These are phyloP conservation scores for Dacryopinax spathularia DNA, from an alignment of 768 basidiomycete species.

Conservation along the genomic window DNA sequence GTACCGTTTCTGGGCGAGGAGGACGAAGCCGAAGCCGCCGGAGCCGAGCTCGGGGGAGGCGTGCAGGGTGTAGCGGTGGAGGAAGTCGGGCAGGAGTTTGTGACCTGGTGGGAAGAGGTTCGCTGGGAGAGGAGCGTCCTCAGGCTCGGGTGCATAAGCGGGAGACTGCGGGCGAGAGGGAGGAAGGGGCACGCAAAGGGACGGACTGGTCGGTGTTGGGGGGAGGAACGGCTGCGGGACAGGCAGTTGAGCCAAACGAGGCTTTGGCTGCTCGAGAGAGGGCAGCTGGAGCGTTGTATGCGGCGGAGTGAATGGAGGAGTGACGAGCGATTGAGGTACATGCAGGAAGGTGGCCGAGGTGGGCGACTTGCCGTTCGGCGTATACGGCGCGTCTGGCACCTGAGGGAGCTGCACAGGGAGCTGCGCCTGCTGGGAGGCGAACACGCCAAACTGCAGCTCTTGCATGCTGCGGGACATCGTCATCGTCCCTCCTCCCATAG, in stretches of 20 bases:
- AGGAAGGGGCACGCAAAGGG: not conserved
- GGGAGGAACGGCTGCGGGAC: not conserved
- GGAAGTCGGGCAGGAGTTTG: constrained; percentile 45
- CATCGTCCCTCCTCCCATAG: not conserved
- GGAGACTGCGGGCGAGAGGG: not conserved
- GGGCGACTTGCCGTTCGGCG: not conserved
- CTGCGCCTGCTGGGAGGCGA: not conserved
- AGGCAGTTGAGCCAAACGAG: not conserved
- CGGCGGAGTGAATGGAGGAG: not conserved
- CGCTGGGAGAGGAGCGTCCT: not conserved
- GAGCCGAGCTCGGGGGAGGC: constrained; percentile 58
- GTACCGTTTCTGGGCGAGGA: constrained; percentile 56
- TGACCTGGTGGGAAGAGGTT: constrained; percentile 47
- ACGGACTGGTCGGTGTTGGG: not conserved
- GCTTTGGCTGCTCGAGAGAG: not conserved
- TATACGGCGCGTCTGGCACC: not conserved
- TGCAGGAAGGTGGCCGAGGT: not conserved
- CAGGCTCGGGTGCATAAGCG: no score
- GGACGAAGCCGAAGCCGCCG: constrained; percentile 91
- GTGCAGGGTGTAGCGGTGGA: constrained; percentile 42
- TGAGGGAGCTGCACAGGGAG: not conserved
- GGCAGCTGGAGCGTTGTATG: not conserved
- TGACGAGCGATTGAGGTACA: not conserved
- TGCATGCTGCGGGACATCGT: constrained; percentile 2
- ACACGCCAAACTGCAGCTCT: not conserved